Evolutionary conservation across 371 early-diverging fungal species (phyloP).

Genomic region (Apophysomyces ossiformis): DNA sequence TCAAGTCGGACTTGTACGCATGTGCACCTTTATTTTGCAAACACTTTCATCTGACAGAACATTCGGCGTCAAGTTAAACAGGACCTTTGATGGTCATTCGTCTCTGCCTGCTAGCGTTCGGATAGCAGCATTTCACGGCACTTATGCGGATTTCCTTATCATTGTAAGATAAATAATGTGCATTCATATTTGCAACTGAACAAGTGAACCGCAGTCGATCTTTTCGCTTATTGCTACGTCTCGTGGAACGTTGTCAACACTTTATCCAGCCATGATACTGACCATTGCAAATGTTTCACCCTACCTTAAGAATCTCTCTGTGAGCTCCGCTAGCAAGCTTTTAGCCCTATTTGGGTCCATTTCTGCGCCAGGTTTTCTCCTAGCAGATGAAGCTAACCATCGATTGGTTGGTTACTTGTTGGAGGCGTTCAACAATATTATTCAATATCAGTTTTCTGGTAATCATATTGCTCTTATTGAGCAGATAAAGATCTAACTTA

Average conservation of each 20-base stretch:
- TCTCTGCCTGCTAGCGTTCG: slow-evolving; percentile 67
- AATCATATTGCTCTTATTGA: slow-evolving; percentile 18
- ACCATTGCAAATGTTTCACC: slow-evolving; percentile 85
- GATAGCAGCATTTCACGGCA: slow-evolving; percentile 76
- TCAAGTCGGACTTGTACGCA: slow-evolving; percentile 77
- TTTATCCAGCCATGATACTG: slow-evolving; percentile 79
- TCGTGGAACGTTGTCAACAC: slow-evolving; percentile 63
- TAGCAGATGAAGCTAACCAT: slow-evolving; percentile 80
- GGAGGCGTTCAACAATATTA: slow-evolving; percentile 79
- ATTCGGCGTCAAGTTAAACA: slow-evolving; percentile 80
- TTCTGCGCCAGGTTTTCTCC: slow-evolving; percentile 78
- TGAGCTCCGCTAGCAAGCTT: slow-evolving; percentile 74
- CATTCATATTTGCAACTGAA: neutral
- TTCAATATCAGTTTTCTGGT: slow-evolving; percentile 79
- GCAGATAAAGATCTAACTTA: neutral
- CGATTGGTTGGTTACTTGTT: slow-evolving; percentile 71
- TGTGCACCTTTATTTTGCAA: slow-evolving; percentile 84
- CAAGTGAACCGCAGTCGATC: slow-evolving; percentile 55
- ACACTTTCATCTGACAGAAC: slow-evolving; percentile 79
- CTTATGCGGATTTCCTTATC: slow-evolving; percentile 84
- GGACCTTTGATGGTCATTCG: slow-evolving; percentile 69
- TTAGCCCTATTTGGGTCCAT: slow-evolving; percentile 76
- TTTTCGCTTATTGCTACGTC: slow-evolving; percentile 79
- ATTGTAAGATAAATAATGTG: slow-evolving; percentile 44
- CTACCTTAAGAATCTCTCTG: slow-evolving; percentile 74